A percentile compares a stretch with the other conserved stretches of the same genome.
These are phyloP conservation scores for Jackrogersella minutella DNA, from an alignment of 495 filamentous ascomycete species.

Conservation along the genomic window DNA sequence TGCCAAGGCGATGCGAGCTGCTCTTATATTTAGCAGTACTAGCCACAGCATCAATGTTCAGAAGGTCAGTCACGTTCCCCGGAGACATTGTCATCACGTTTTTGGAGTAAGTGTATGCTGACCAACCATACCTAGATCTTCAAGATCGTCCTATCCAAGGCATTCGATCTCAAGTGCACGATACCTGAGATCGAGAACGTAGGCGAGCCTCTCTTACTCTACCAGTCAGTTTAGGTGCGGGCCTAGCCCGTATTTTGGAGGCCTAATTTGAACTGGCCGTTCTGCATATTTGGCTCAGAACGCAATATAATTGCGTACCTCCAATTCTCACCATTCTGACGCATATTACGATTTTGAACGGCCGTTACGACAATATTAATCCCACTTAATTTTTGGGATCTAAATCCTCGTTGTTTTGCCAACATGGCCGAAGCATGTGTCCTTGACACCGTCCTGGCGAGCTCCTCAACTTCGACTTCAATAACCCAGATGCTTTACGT, in stretches of 20 bases:
- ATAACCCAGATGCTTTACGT: slow-evolving; percentile 11
- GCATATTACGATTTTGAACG: slow-evolving; percentile 35
- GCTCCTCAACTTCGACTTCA: neutral
- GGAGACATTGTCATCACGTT: neutral
- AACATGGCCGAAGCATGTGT: slow-evolving; percentile 7
- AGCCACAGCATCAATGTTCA: slow-evolving; percentile 99
- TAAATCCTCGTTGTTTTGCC: slow-evolving; percentile 6
- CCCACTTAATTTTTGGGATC: slow-evolving; percentile 3
- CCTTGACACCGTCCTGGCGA: slow-evolving; percentile 7
- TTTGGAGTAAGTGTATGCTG: slow-evolving; percentile 11
- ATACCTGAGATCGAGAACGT: slow-evolving; percentile 98
- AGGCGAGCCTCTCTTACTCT: slow-evolving; percentile 94
- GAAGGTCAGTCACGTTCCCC: slow-evolving; percentile 70
- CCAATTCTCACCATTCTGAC: slow-evolving; percentile 7
- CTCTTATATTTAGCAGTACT: slow-evolving; percentile 96
- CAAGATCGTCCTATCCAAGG: slow-evolving; percentile 98
- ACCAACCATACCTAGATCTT: slow-evolving; percentile 74
- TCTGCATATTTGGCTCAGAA: slow-evolving; percentile 29
- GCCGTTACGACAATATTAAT: slow-evolving; percentile 30
- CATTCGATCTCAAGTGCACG: slow-evolving; percentile 97
- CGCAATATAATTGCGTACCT: slow-evolving; percentile 50
- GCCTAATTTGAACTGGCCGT: slow-evolving; percentile 9
- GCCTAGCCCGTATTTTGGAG: slow-evolving; percentile 4
- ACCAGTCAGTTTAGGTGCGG: slow-evolving; percentile 72
- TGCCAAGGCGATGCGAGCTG: slow-evolving; percentile 97